These are phyloP conservation scores for Vaccinium corymbosum DNA, from an alignment of 148 eudicot species.

Conservation along the genomic window DNA sequence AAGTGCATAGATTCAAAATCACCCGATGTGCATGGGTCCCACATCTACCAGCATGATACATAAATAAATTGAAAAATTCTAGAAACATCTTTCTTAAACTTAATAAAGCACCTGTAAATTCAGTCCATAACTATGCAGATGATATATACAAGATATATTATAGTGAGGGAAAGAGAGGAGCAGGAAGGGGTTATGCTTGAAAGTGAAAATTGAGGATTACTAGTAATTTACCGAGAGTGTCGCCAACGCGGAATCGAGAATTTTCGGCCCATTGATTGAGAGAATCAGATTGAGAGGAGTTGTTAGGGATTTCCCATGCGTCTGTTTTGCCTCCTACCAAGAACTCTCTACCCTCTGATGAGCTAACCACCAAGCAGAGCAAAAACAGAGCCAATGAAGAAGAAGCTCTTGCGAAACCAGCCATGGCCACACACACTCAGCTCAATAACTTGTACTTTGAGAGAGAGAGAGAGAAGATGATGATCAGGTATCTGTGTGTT, in stretches of 20 bases:
- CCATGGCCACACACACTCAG: constrained; percentile 18
- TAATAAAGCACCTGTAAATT: no score
- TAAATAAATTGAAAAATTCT: no score
- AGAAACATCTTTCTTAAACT: no score
- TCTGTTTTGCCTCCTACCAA: constrained; percentile 56
- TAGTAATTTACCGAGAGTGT: constrained; percentile 45
- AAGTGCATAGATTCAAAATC: no score
- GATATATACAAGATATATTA: no score
- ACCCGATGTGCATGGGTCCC: no score
- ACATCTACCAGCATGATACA: no score
- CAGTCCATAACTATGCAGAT: neutral
- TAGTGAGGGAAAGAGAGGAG: neutral
- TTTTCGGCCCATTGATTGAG: constrained; percentile 64
- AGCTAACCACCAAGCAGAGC: constrained; percentile 20
- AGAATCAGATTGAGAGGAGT: constrained; percentile 46
- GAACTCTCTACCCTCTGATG: constrained; percentile 49
- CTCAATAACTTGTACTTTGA: neutral
- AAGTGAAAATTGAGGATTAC: neutral
- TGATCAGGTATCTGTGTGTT: neutral
- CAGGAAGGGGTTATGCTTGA: neutral
- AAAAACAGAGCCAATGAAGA: constrained; percentile 17
- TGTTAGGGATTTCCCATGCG: constrained; percentile 48
- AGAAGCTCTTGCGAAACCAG: constrained; percentile 19
- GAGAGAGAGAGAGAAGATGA: neutral
- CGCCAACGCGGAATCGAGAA: constrained; percentile 50